Base-by-base conservation (phyloP, 768 basidiomycete genomes). In the Phylloporus sp. region DNA sequence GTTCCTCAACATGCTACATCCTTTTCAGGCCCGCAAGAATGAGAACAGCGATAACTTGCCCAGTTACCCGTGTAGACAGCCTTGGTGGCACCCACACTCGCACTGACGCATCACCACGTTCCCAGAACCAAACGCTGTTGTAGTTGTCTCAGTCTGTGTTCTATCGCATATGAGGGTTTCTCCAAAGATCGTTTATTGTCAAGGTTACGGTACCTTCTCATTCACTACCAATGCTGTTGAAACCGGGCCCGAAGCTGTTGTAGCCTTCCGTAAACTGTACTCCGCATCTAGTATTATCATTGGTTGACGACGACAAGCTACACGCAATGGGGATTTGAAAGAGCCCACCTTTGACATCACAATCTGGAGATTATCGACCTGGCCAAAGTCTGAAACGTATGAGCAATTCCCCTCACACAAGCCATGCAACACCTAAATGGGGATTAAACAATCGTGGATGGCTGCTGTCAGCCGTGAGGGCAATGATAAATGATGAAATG, bases 61-160 rank as follows among this genome's bases (percentile, higher is more conserved):
- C 69, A 70, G 28, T 20, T 35, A 26, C 26, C 55, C 12, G 66
- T 58, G 31, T 66, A 8, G 24, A 65, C 51, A 18, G 36, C n/a
- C n/a, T n/a, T 46, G 22, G 31, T 27, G 5, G 51, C 52, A 31
- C 62, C 66, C 35, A 50, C 54, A 12, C 48, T 63, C 47, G 66
- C 67, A 43, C 70, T n/a, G 52, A 58, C 5, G 53, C 0, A 32
- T 66, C 63, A 18, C 59, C 50, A 11, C 73, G 61, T 40, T 68
- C 68, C 73, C 76, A 76, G 59, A 72, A 76, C 66, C 71, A 76
- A 38, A 75, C 46, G 29, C 66, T 68, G 12, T 76, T 71, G 46
- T 67, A 67, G n/a, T 47, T 27, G n/a, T 57, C 18, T 7, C n/a
- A n/a, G n/a, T n/a, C 67, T 70, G 38, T 72, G 67, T 38, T 71